Evolutionary conservation across 2,329 filamentous ascomycete species (phyloP).

Genomic region (Apiospora koreana): DNA sequence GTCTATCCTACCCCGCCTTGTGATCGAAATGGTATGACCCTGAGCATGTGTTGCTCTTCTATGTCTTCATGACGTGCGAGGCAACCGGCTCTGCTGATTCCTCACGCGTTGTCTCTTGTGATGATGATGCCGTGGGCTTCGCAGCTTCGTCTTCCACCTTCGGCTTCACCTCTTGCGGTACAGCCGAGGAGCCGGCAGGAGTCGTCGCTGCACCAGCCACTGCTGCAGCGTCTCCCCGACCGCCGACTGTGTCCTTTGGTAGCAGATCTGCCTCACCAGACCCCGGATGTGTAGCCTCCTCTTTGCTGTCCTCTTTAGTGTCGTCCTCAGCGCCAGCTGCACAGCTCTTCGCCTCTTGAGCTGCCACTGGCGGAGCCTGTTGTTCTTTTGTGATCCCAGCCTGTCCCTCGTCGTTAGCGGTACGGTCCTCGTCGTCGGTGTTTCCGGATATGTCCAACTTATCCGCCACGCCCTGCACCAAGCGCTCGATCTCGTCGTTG

Average conservation of each 20-base stretch:
- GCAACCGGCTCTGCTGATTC: neutral
- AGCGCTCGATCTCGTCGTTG: constrained; percentile 44
- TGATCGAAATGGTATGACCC: neutral
- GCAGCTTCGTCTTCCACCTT: neutral
- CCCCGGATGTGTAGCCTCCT: neutral
- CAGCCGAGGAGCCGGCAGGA: neutral
- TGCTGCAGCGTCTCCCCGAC: neutral
- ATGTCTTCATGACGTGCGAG: constrained; percentile 1
- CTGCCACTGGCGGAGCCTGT: constrained; percentile 6
- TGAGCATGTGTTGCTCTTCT: neutral
- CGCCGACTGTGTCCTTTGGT: neutral
- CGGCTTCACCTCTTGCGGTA: neutral
- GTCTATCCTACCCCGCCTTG: neutral
- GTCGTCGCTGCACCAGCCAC: neutral
- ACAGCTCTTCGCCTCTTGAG: neutral
- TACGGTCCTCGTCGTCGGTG: constrained; percentile 7
- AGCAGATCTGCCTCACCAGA: neutral
- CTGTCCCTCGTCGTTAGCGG: constrained; percentile 4
- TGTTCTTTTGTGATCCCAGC: neutral
- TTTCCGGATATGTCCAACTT: constrained; percentile 25
- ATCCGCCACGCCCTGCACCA: constrained; percentile 34
- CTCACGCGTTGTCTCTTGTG: neutral
- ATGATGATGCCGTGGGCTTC: neutral
- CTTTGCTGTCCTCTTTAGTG: neutral
- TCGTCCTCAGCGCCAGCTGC: neutral